A percentile compares a stretch with the other conserved stretches of the same genome.
These are phyloP conservation scores for Talaromyces thailandensis DNA, from an alignment of 495 filamentous ascomycete genomes.

Conservation along the genomic window DNA sequence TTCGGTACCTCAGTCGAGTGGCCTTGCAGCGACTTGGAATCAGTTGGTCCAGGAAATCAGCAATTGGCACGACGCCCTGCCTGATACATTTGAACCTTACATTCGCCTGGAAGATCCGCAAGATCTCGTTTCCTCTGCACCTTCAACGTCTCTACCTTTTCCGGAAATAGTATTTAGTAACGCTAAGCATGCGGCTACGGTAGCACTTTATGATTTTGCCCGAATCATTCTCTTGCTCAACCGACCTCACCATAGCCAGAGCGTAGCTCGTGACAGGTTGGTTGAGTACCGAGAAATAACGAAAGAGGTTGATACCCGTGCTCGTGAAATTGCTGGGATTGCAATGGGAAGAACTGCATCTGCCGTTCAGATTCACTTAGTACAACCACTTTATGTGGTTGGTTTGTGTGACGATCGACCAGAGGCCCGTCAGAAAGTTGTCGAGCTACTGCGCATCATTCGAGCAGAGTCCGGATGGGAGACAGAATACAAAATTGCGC, in stretches of 20 bases:
- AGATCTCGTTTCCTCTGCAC: constrained; percentile 15
- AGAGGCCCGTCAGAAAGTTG: constrained; percentile 26
- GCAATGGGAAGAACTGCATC: constrained; percentile 27
- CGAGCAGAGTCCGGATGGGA: constrained; percentile 33
- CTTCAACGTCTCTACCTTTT: constrained; percentile 17
- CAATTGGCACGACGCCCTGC: constrained; percentile 32
- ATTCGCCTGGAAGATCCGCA: constrained; percentile 28
- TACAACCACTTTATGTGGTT: constrained; percentile 28
- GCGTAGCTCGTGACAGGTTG: constrained; percentile 31
- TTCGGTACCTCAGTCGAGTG: constrained; percentile 26
- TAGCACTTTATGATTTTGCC: constrained; percentile 36
- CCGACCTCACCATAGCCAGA: constrained; percentile 26
- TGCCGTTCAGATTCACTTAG: constrained; percentile 27
- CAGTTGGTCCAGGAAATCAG: constrained; percentile 30
- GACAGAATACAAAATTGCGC: constrained; percentile 23
- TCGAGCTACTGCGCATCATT: constrained; percentile 26
- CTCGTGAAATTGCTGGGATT: constrained; percentile 29
- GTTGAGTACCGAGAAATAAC: constrained; percentile 33
- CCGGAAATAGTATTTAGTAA: constrained; percentile 29
- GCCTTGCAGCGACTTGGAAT: constrained; percentile 29
- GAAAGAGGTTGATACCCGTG: constrained; percentile 34
- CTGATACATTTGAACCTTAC: constrained; percentile 33
- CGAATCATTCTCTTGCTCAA: constrained; percentile 30
- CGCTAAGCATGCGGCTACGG: constrained; percentile 25
- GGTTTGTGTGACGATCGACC: constrained; percentile 29